phyloP scores from a whole-genome alignment of 257 asterid species.

The Solanum etuberosum region DNA sequence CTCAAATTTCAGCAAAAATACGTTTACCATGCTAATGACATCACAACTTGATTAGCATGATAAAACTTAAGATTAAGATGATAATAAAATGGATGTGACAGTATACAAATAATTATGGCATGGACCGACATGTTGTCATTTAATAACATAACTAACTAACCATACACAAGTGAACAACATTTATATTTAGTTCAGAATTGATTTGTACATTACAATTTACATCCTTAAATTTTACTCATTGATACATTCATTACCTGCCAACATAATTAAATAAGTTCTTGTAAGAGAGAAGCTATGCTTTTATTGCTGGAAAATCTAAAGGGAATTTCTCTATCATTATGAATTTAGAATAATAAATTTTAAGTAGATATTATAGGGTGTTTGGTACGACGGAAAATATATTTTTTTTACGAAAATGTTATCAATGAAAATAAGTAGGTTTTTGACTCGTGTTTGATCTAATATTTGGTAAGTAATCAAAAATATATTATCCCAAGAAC shows the following conservation, averaged over 20 bases:
- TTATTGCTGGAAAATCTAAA: not conserved
- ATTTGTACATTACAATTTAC: not conserved
- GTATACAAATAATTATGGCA: not conserved
- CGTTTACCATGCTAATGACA: not conserved
- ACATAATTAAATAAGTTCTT: not conserved
- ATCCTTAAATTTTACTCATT: not conserved
- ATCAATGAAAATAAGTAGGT: not conserved
- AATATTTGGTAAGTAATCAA: not conserved
- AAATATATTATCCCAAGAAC: fast-evolving
- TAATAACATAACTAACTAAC: not conserved
- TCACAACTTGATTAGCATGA: not conserved
- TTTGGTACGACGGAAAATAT: not conserved
- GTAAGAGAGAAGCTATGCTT: not conserved
- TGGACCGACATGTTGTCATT: not conserved
- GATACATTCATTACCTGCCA: not conserved
- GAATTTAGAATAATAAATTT: not conserved
- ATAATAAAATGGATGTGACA: not conserved
- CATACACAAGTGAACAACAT: not conserved
- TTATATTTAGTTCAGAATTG: not conserved
- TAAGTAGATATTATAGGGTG: not conserved
- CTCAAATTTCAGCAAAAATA: not conserved
- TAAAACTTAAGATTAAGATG: not conserved
- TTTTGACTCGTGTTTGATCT: not conserved
- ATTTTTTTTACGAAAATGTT: not conserved
- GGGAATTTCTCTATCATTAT: not conserved